phyloP scores from a whole-genome alignment of 164 flowering plant genomes.

The Cinnamomum chago region DNA sequence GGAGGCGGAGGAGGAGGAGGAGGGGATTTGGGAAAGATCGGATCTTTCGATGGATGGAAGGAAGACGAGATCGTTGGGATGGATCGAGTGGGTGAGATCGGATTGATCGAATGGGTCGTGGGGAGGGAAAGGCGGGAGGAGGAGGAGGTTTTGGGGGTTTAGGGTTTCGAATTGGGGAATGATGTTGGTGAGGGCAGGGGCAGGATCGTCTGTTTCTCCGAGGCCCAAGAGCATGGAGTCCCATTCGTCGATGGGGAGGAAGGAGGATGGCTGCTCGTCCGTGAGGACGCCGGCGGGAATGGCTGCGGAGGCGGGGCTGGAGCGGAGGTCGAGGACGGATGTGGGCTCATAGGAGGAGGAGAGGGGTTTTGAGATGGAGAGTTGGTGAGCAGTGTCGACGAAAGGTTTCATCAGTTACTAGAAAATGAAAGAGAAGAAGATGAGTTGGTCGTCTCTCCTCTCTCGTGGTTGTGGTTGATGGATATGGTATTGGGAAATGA shows the following conservation, averaged over 20 bases:
- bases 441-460: not conserved
- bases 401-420: constrained; percentile 43
- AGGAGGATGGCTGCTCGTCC: constrained; percentile 19
- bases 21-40: not conserved
- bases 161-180: constrained; percentile 6
- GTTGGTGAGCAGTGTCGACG: constrained; percentile 24
- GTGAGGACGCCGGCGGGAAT: constrained; percentile 11
- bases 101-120: constrained; percentile 20
- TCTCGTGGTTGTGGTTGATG: too few relatives aligned
- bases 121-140: constrained; percentile 21
- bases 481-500: not conserved
- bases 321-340: constrained; percentile 76
- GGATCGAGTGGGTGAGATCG: not conserved
- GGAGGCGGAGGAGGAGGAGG: not conserved
- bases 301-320: constrained; percentile 41
- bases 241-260: constrained; percentile 28
- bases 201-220: constrained; percentile 49
- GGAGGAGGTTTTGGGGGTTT: not conserved
- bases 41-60: not conserved
- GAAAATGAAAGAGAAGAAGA: not conserved
- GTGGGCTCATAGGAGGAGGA: constrained; percentile 65
- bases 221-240: constrained; percentile 56
- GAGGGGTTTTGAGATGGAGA: constrained; percentile 14
- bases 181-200: constrained; percentile 9
- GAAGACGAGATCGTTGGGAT: not conserved